Base-by-base conservation (phyloP, 352 stramenopile genomes). In the Globisporangium paddicum region DNA sequence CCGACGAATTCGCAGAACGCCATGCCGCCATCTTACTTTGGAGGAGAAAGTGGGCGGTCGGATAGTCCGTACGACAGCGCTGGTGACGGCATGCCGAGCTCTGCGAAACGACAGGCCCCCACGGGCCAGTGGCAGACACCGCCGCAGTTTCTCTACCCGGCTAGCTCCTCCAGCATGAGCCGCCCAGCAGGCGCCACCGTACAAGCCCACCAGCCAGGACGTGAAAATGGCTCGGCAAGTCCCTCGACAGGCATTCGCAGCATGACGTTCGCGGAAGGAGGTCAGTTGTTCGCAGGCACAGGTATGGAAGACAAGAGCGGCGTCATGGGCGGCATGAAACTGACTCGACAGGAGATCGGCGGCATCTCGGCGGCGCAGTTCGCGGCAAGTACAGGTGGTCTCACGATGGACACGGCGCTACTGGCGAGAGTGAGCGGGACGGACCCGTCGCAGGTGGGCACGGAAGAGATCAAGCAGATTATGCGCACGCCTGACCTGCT, bases 401-500 rank as follows among this genome's bases (percentile, higher is more conserved):
- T 95, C 40, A 77, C 82, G 1, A 86, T 95, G 71, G 82, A 95
- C 60, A 87, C 83, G 23, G 82, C 75, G 37, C 69, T 95, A 45
- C 60, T 95, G 30, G 83, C 85, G 14, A 78, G 83, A n/a, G 78
- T 95, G 35, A 92, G 79, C 21, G 85, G 79, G 47, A 89, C 81
- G 30, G 86, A 93, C 19, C 81, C 84, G 52, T 82, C 82, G 21
- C 67, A 83, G 14, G 86, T 95, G 60, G 83, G 81, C 45, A 83
- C 79, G 6, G 84, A 95, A 58, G 77, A 93, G 61, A 93, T 95
- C 63, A 88, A 89, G 53, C 85, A 93, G 68, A 93, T 95, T 61
- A 95, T 95, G 84, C 79, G 81, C 11, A 83, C 72, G 10, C 81
- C 85, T 1, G 84, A 95, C 55, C 58, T 95, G 23, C 60, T 95